Evolutionary conservation across 495 filamentous ascomycete genomes (phyloP).

Genomic region (Thermochaetoides thermophila): DNA sequence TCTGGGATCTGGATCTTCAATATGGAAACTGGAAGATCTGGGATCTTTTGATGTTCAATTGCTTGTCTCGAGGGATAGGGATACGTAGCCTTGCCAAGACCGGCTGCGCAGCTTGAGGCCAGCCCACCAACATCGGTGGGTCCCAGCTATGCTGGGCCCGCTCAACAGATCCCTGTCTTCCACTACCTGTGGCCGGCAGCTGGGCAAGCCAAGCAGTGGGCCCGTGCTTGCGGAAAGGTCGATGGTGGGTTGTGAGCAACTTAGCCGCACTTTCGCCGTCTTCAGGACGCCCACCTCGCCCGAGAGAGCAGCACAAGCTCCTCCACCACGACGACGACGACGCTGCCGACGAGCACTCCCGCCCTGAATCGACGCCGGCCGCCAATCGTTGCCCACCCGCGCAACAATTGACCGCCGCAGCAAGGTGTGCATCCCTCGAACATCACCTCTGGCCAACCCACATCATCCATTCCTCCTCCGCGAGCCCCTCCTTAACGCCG

Average conservation of each 20-base stretch:
- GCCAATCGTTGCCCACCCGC: not conserved
- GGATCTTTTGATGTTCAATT: too few species aligned
- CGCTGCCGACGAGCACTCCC: constrained; percentile 1
- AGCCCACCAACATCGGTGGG: too few species aligned
- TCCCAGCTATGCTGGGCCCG: constrained; percentile 1
- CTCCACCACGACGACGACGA: not conserved
- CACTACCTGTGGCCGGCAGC: too few species aligned
- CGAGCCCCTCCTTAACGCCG: too few species aligned
- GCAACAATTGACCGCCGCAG: not conserved
- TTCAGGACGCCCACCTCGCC: constrained; percentile 5
- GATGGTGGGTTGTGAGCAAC: not conserved
- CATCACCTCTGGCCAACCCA: not conserved
- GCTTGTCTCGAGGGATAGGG: too few species aligned
- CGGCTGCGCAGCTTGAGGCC: too few species aligned
- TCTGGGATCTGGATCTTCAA: too few species aligned
- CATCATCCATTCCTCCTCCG: not conserved
- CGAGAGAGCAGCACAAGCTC: constrained; percentile 2
- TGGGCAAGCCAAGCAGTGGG: too few species aligned
- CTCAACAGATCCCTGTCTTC: constrained; percentile 5
- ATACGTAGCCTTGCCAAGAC: constrained; percentile 28
- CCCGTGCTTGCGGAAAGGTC: constrained; percentile 1
- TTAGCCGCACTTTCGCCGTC: constrained; percentile 13
- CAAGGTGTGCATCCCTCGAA: too few species aligned
- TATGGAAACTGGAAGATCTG: too few species aligned
- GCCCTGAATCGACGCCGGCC: too few species aligned